phyloP scores from a whole-genome alignment of 768 basidiomycete genomes.

The Lanmaoa pseudosensibilis region DNA sequence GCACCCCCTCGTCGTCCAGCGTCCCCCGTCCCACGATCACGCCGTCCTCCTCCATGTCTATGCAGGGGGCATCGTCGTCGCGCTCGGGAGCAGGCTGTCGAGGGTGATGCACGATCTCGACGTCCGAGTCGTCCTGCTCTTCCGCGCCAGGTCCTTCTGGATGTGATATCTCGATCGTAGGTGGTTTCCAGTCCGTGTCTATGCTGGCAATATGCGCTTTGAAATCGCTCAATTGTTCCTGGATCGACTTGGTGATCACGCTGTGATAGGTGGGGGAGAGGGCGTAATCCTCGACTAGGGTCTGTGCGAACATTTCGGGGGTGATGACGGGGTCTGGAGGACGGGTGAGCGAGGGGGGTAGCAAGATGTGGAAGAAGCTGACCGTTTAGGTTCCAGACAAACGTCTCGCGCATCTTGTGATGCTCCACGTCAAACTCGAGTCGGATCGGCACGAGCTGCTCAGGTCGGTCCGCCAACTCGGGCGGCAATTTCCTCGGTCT shows the following conservation, averaged over 20 bases:
- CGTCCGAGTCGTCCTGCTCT: slow-evolving; percentile 32
- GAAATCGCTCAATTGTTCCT: slow-evolving; percentile 84
- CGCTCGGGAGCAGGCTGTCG: slow-evolving; percentile 10
- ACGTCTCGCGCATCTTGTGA: slow-evolving; percentile 92
- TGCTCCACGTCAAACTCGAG: slow-evolving; percentile 95
- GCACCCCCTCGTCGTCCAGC: slow-evolving; percentile 48
- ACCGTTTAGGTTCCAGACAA: slow-evolving; percentile 97
- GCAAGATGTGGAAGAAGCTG: slow-evolving; percentile 22
- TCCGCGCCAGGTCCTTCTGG: slow-evolving; percentile 26
- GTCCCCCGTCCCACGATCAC: slow-evolving; percentile 36
- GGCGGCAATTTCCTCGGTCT: slow-evolving; percentile 62
- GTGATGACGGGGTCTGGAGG: slow-evolving; percentile 80
- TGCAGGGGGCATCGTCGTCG: slow-evolving; percentile 25
- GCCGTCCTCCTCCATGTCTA: slow-evolving; percentile 27
- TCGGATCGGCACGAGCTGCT: slow-evolving; percentile 91
- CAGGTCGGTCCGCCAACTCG: slow-evolving; percentile 61
- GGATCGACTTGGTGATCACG: slow-evolving; percentile 77
- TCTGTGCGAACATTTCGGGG: slow-evolving; percentile 87
- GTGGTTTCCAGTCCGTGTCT: slow-evolving; percentile 43
- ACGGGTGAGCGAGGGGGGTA: not conserved
- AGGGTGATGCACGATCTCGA: slow-evolving; percentile 19
- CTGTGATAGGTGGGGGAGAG: slow-evolving; percentile 64
- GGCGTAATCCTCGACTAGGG: slow-evolving; percentile 86
- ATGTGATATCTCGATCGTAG: slow-evolving; percentile 22
- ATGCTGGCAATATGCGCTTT: slow-evolving; percentile 62